Conservation (phyloP, 306 rosid genomes). For the Prunus dulcis region DNA sequence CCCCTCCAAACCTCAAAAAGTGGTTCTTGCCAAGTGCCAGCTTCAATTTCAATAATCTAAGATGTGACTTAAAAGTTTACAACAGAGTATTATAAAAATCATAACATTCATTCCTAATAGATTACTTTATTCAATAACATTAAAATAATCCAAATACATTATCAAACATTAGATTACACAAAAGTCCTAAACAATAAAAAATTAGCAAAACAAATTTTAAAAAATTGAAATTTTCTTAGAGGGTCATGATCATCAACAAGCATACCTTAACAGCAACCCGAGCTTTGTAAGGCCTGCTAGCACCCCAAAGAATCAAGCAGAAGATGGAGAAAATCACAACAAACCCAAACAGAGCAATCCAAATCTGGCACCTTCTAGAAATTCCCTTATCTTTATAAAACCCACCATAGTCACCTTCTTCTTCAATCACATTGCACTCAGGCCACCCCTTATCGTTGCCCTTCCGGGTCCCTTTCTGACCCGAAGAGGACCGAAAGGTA, state of each 20-base stretch:
- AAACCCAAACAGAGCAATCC: slow-evolving; percentile 51
- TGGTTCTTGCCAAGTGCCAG: not conserved
- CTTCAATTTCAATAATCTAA: not conserved
- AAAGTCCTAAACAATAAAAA: not conserved
- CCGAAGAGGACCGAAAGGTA: slow-evolving; percentile 31
- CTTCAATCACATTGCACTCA: slow-evolving; percentile 61
- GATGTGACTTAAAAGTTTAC: not conserved
- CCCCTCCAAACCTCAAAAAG: no score
- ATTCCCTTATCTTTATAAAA: slow-evolving; percentile 27
- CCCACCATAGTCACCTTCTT: slow-evolving; percentile 58
- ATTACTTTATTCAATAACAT: not conserved
- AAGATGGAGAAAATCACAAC: slow-evolving; percentile 49
- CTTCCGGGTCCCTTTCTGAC: slow-evolving; percentile 34
- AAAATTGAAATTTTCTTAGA: not conserved
- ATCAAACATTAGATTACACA: not conserved
- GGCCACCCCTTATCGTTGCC: slow-evolving; percentile 57
- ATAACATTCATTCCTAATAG: not conserved
- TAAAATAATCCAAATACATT: not conserved
- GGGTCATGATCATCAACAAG: no score
- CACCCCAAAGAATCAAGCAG: slow-evolving; percentile 70
- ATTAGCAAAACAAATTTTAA: no score
- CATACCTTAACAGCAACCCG: slow-evolving; percentile 59
- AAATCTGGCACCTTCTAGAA: slow-evolving; percentile 48
- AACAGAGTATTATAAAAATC: not conserved
- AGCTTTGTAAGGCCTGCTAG: slow-evolving; percentile 58